These are phyloP conservation scores for Viola odorata DNA, from an alignment of 345 rosid genomes.

Conservation along the genomic window DNA sequence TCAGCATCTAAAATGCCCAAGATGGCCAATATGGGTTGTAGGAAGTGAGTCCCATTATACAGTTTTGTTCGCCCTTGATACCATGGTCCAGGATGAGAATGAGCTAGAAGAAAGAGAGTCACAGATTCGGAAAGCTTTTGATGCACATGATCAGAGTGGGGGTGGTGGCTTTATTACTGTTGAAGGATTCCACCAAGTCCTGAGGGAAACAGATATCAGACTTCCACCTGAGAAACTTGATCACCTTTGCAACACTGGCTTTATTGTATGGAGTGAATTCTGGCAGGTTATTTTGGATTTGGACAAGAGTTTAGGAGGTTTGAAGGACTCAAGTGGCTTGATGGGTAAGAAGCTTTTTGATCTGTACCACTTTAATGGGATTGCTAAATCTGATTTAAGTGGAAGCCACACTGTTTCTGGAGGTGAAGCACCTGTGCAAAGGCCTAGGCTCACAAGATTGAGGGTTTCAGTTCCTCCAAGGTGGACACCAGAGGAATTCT, in stretches of 20 bases:
- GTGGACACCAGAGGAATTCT: slow-evolving; percentile 96
- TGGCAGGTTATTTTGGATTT: slow-evolving; percentile 87
- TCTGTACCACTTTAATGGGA: slow-evolving; percentile 93
- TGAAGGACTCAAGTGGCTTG: slow-evolving; percentile 80
- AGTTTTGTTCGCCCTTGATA: slow-evolving; percentile 83
- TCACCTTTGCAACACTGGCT: slow-evolving; percentile 65
- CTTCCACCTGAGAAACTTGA: slow-evolving; percentile 68
- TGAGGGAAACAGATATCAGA: slow-evolving; percentile 53
- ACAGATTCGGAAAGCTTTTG: slow-evolving; percentile 81
- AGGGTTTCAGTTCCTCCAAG: slow-evolving; percentile 97
- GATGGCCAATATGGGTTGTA: slow-evolving; percentile 99
- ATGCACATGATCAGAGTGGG: slow-evolving; percentile 94
- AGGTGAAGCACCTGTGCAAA: slow-evolving; percentile 59
- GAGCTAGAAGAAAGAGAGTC: slow-evolving; percentile 91
- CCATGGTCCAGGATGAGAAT: slow-evolving; percentile 86
- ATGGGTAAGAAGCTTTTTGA: slow-evolving; percentile 98
- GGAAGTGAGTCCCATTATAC: slow-evolving; percentile 99
- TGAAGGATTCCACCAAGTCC: slow-evolving; percentile 89
- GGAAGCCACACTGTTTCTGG: slow-evolving; percentile 49
- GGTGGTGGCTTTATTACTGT: slow-evolving; percentile 97
- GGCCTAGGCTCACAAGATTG: slow-evolving; percentile 92
- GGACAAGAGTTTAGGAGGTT: slow-evolving; percentile 74
- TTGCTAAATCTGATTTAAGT: slow-evolving; percentile 87
- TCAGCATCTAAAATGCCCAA: slow-evolving; percentile 81
- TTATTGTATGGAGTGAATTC: slow-evolving; percentile 95